A percentile compares a stretch with the other conserved stretches of the same genome.
phyloP scores from a whole-genome alignment of 2,329 filamentous ascomycete species.

The Trichoderma koningii region DNA sequence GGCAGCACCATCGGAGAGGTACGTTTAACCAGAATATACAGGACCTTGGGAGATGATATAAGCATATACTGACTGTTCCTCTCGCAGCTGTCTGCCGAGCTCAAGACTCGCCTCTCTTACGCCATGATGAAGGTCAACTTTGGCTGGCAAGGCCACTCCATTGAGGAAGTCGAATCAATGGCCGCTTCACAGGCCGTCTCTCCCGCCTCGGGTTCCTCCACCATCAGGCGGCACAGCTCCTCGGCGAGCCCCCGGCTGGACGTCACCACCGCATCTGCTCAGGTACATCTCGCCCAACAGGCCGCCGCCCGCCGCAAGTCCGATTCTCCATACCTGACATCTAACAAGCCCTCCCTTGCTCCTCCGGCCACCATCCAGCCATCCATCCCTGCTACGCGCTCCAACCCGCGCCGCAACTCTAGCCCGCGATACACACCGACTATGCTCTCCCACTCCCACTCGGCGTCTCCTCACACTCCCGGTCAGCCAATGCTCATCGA shows the following conservation, averaged over 20 bases:
- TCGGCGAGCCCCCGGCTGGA: conserved; percentile 57
- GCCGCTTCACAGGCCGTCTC: conserved; percentile 70
- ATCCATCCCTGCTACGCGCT: conserved; percentile 42
- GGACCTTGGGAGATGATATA: conserved; percentile 26
- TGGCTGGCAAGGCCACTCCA: conserved; percentile 78
- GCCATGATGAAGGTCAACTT: conserved; percentile 93
- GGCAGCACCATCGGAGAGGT: conserved; percentile 79
- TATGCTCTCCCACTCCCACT: conserved; percentile 52
- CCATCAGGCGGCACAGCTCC: conserved; percentile 53
- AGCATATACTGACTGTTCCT: background rate
- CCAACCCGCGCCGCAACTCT: conserved; percentile 53
- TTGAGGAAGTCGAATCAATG: conserved; percentile 75
- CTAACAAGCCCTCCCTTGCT: conserved; percentile 47
- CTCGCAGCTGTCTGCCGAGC: conserved; percentile 69
- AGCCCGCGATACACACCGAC: conserved; percentile 52
- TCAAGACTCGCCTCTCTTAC: conserved; percentile 84
- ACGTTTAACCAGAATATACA: conserved; percentile 37
- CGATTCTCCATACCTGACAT: conserved; percentile 41
- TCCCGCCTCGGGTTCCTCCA: conserved; percentile 60
- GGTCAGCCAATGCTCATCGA: conserved; percentile 41
- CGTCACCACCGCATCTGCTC: conserved; percentile 38
- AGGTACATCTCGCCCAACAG: conserved; percentile 35
- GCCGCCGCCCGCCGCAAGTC: conserved; percentile 36
- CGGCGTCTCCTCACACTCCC: conserved; percentile 50
- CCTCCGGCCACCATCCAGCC: conserved; percentile 59